Conservation (phyloP, 2,329 filamentous ascomycete species). For the Penicillium sp. region DNA sequence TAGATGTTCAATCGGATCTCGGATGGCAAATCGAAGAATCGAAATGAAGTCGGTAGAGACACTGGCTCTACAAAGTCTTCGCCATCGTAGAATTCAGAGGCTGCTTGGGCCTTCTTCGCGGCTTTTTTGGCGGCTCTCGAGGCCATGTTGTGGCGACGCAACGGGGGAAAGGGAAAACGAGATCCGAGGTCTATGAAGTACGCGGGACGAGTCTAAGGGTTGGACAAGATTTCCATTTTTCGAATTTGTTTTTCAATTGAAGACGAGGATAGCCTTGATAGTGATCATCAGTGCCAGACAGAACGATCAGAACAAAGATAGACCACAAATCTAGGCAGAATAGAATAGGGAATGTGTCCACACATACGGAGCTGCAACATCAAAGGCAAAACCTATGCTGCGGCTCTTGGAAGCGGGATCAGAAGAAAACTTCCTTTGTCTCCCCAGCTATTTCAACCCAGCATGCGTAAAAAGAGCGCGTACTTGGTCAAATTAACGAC, state of each 20-base stretch:
- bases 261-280: constrained; percentile 8
- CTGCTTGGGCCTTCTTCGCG: constrained; percentile 5
- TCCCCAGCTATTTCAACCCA: constrained; percentile 60
- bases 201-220: constrained; percentile 14
- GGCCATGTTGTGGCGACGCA: constrained; percentile 13
- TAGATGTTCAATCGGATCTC: constrained; percentile 56
- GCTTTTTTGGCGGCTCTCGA: constrained; percentile 16
- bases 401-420: constrained; percentile 52
- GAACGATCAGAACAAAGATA: not conserved
- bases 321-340: constrained; percentile 2
- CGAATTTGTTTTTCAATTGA: constrained; percentile 16
- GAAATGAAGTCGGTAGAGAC: constrained; percentile 38
- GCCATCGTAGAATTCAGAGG: constrained; percentile 15
- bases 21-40: constrained; percentile 55
- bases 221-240: constrained; percentile 23
- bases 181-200: constrained; percentile 21
- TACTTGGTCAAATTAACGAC: constrained; percentile 61
- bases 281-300: not conserved
- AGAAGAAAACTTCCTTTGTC: constrained; percentile 42
- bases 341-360: constrained; percentile 38
- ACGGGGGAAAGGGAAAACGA: constrained; percentile 4
- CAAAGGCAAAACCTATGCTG: constrained; percentile 46
- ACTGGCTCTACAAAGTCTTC: constrained; percentile 22
- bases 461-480: constrained; percentile 50
- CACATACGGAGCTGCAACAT: constrained; percentile 51